Percentiles rank a stretch among this genome's conserved stretches.
phyloP scores from a whole-genome alignment of 495 filamentous ascomycete species.

The Aspergillus sclerotiicarbonarius region DNA sequence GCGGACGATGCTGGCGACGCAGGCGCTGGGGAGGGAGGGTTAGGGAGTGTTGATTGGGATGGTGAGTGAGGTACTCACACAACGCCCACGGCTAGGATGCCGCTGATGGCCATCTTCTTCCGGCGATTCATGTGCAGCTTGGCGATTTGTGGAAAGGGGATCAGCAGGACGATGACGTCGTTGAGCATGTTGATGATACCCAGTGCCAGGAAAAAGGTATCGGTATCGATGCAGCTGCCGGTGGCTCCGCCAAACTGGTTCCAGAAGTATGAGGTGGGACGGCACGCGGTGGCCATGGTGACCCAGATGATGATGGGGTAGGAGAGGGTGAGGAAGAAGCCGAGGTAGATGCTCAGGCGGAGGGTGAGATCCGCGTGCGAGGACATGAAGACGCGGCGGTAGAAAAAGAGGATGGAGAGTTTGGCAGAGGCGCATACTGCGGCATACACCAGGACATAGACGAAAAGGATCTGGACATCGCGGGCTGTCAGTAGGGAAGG shows the following conservation, averaged over 20 bases:
- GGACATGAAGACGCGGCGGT: conserved; percentile 29
- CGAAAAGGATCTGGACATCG: conserved; percentile 24
- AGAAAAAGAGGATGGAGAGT: conserved; percentile 38
- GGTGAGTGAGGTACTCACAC: background rate
- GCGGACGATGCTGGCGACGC: conserved; percentile 31
- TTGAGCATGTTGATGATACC: conserved; percentile 37
- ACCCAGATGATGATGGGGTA: conserved; percentile 25
- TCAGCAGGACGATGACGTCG: conserved; percentile 42
- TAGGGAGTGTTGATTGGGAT: background rate
- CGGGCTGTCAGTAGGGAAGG: background rate
- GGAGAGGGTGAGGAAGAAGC: conserved; percentile 14
- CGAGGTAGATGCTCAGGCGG: background rate
- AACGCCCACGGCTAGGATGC: background rate
- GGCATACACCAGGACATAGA: conserved; percentile 34
- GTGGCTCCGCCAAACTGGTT: conserved; percentile 22
- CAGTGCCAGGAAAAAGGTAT: conserved; percentile 28
- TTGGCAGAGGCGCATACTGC: conserved; percentile 30
- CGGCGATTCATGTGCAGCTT: background rate
- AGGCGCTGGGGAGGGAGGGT: background rate
- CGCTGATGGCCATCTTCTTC: background rate
- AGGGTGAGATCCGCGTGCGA: conserved; percentile 19
- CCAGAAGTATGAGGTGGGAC: conserved; percentile 32
- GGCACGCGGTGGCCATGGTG: conserved; percentile 22
- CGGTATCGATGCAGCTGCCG: conserved; percentile 29
- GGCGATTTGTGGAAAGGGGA: conserved; percentile 25